These are phyloP conservation scores for Paramecium primaurelia DNA, from an alignment of 73 alveolate genomes.

Conservation along the genomic window DNA sequence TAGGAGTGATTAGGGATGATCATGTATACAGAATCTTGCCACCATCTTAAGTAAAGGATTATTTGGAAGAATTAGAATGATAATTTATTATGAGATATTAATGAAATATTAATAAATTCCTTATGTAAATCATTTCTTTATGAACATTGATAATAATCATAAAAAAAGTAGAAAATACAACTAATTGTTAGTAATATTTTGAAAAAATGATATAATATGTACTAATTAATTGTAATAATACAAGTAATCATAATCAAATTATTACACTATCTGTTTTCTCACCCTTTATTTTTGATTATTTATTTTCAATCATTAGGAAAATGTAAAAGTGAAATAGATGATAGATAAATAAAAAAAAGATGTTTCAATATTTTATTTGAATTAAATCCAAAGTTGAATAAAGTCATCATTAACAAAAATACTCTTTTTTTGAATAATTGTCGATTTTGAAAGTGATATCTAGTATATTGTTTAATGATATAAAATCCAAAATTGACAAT, in stretches of 20 bases:
- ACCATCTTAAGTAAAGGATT: slow-evolving; percentile 74
- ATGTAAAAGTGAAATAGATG: not conserved
- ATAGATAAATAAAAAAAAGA: not conserved
- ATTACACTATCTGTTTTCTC: not conserved
- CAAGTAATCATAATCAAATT: not conserved
- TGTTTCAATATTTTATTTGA: not conserved
- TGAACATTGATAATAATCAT: not conserved
- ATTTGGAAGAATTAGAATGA: slow-evolving; percentile 83
- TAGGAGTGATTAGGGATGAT: slow-evolving; percentile 77
- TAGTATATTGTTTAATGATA: no score
- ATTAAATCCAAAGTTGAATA: not conserved
- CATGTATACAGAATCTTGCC: slow-evolving; percentile 70
- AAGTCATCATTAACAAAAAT: not conserved
- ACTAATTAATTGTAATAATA: not conserved
- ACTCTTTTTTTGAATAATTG: no score
- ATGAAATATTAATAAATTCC: not conserved
- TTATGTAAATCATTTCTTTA: not conserved
- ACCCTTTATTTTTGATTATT: not conserved
- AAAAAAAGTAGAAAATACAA: not conserved
- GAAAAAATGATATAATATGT: not conserved
- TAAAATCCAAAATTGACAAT: not conserved
- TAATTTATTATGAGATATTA: not conserved
- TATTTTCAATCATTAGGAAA: not conserved
- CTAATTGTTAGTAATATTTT: not conserved
- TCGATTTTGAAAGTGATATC: no score